Percentiles rank a stretch among this genome's conserved stretches.
phyloP scores from a whole-genome alignment of 2,329 filamentous ascomycete genomes.

The Nigrospora oryzae region DNA sequence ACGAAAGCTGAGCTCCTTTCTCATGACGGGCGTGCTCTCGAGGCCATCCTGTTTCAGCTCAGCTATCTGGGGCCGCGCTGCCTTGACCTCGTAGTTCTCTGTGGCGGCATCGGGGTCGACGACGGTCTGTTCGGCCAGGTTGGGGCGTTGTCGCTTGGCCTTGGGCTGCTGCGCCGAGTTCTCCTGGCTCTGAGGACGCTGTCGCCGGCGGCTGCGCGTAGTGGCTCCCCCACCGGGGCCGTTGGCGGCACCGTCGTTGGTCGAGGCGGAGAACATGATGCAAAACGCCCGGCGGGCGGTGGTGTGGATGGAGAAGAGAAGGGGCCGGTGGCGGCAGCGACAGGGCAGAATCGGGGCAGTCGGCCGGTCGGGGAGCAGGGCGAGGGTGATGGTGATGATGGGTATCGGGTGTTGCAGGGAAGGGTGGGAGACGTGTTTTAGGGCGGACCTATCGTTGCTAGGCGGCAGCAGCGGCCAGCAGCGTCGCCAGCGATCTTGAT shows the following conservation, averaged over 20 bases:
- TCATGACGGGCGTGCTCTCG: conserved; percentile 30
- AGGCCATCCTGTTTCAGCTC: conserved; percentile 37
- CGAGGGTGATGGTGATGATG: too few species aligned
- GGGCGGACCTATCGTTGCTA: too few species aligned
- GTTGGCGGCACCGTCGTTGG: conserved; percentile 34
- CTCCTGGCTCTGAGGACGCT: conserved; percentile 49
- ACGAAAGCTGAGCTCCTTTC: conserved; percentile 49
- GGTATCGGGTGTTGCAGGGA: too few species aligned
- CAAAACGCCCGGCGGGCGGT: not conserved
- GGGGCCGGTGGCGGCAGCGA: too few species aligned
- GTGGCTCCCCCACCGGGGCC: conserved; percentile 1
- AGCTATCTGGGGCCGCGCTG: conserved; percentile 38
- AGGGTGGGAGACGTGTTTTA: too few species aligned
- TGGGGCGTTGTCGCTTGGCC: conserved; percentile 53
- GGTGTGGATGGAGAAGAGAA: too few species aligned
- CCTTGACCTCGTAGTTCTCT: conserved; percentile 49
- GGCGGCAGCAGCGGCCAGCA: too few species aligned
- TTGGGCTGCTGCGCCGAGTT: conserved; percentile 49
- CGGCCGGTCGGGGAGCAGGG: too few species aligned
- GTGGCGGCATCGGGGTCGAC: conserved; percentile 39
- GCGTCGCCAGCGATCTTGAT: too few species aligned
- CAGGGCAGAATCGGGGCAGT: too few species aligned
- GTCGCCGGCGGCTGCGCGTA: conserved; percentile 52
- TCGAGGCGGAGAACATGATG: conserved; percentile 52
- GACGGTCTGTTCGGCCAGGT: conserved; percentile 49